Percentiles rank a stretch among this genome's conserved stretches.
Conservation (phyloP, 306 rosid species). For the Ochetophila trinervis region DNA sequence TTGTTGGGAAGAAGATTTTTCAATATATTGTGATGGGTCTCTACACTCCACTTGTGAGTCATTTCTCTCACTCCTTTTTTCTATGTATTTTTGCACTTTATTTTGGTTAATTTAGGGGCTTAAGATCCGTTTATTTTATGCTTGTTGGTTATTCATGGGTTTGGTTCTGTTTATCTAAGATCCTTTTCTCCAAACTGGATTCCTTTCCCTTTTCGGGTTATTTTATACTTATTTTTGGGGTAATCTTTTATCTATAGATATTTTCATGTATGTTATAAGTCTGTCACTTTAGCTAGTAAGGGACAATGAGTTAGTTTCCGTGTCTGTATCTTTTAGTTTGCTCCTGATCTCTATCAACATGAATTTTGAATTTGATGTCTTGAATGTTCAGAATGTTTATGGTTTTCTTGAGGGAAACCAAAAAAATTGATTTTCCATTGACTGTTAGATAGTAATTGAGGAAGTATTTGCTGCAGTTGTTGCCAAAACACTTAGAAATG, state of each 20-base stretch:
- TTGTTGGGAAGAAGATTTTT: slow-evolving; percentile 77
- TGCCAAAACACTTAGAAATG: background rate
- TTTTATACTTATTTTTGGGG: background rate
- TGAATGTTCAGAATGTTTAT: background rate
- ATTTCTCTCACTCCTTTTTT: slow-evolving; percentile 18
- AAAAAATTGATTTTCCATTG: background rate
- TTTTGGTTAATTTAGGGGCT: slow-evolving; percentile 25
- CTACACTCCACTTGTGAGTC: slow-evolving; percentile 86
- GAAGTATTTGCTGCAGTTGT: slow-evolving; percentile 1
- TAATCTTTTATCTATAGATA: slow-evolving; percentile 4
- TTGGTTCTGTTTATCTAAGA: slow-evolving; percentile 14
- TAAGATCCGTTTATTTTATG: slow-evolving; percentile 56
- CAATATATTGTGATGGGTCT: slow-evolving; percentile 82
- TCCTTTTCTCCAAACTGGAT: slow-evolving; percentile 22
- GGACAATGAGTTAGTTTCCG: slow-evolving; percentile 16
- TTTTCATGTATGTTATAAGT: background rate
- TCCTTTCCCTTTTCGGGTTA: slow-evolving; percentile 4
- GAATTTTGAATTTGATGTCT: slow-evolving; percentile 10
- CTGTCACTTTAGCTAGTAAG: slow-evolving; percentile 13
- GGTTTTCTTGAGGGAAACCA: background rate
- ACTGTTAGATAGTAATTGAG: too few relatives aligned
- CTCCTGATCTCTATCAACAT: slow-evolving; percentile 13
- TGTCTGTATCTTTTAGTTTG: slow-evolving; percentile 14
- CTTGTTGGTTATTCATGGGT: slow-evolving; percentile 34
- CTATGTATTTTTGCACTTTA: background rate